Evolutionary conservation across 2,329 filamentous ascomycete species (phyloP), one percentile per base, ranked within the genome.

Genomic region (Fusarium scirpi): DNA sequence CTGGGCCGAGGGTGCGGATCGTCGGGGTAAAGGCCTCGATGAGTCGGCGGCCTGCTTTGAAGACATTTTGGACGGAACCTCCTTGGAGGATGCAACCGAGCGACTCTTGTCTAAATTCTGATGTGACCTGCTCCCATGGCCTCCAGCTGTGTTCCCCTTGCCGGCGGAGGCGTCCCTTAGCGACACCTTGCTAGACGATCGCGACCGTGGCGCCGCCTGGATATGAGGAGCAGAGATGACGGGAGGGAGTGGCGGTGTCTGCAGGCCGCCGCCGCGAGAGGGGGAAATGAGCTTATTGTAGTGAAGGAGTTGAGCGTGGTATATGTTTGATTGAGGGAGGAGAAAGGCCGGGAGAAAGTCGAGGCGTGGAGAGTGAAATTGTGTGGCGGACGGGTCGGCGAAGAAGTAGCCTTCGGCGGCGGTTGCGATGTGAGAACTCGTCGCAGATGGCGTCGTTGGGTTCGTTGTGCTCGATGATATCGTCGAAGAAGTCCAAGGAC

Each of bases 251-350:
- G 87, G 85, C 65, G 85, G 80, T 63, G 85, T 83, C 75, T 89
- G 87, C 63, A 89, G 79, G 74, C 87, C 86, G 72, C 86, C 85
- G 78, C 80, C 84, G 76, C 87, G 82, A 60, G 85, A 82, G 51
- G 87, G 85, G 56, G 88, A 87, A 71, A 91, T 85, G 76, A 91
- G 87, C 76, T 86, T 87, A 79, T 90, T 91, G 83, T 91, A 91
- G 72, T 90, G 85, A 54, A 88, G 83, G 59, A 91, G 85, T 79
- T 89, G 87, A 57, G 86, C 87, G 75, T 90, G 86, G 79, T 89
- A 88, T 69, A 87, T 81, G 44, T 84, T 87, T 34, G 85, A 82
- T 70, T 90, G 87, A 67, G 89, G 87, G 18, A 87, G 87, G 62
- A 89, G 82, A 72, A 89, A 80, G 68, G 88, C 84, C 38, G 88